phyloP scores from a whole-genome alignment of 73 alveolate genomes.

The Blepharisma japonicum region DNA sequence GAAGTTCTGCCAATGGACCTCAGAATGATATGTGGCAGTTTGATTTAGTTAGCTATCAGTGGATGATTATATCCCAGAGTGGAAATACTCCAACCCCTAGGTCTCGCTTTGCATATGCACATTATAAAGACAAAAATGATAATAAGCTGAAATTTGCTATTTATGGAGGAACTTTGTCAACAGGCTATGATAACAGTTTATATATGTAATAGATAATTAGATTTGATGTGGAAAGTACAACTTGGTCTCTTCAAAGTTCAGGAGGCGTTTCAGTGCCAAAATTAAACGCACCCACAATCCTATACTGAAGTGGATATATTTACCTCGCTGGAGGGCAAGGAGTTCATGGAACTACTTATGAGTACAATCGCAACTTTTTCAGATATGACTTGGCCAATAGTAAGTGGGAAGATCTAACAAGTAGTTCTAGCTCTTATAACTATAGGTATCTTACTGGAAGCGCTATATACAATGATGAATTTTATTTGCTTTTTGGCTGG shows the following conservation, averaged over 20 bases:
- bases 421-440: not conserved
- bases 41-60: not conserved
- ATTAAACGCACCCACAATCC: not conserved
- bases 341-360: too few relatives aligned
- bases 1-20: not conserved
- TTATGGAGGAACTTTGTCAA: not conserved
- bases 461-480: not conserved
- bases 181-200: not conserved
- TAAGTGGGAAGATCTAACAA: not conserved
- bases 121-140: not conserved
- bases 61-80: not conserved
- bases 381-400: not conserved
- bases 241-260: not conserved
- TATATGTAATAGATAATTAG: not conserved
- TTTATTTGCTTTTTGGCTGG: constrained; percentile 21
- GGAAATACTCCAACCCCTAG: not conserved
- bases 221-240: not conserved
- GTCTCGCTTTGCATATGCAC: not conserved
- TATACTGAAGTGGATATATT: not conserved
- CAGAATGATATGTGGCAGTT: constrained; percentile 9
- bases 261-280: not conserved
- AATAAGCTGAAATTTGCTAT: not conserved
- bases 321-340: too few relatives aligned
- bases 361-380: not conserved
- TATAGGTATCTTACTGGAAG: not conserved